A percentile compares a stretch with the other conserved stretches of the same genome.
Evolutionary conservation across 2,329 filamentous ascomycete genomes (phyloP).

Genomic region (Botrytis medusae): DNA sequence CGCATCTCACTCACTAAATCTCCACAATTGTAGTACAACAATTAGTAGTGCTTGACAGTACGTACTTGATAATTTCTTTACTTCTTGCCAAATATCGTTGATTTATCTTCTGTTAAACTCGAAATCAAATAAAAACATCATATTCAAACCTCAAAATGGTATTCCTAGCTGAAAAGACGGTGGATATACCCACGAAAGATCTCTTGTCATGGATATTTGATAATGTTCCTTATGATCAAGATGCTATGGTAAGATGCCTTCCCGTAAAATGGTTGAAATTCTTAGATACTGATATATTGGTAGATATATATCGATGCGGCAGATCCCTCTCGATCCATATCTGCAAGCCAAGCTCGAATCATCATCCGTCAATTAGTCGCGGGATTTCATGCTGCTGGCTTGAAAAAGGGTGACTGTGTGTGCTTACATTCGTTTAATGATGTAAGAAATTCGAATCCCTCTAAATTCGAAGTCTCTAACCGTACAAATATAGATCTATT

Average conservation of each 20-base stretch:
- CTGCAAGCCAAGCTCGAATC: constrained; percentile 32
- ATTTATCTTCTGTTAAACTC: background rate
- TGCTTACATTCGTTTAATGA: constrained; percentile 39
- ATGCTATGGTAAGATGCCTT: constrained; percentile 19
- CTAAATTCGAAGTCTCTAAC: background rate
- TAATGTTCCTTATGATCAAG: constrained; percentile 28
- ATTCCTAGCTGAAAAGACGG: constrained; percentile 20
- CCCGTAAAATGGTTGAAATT: background rate
- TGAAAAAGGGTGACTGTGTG: constrained; percentile 37
- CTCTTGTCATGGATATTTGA: constrained; percentile 36
- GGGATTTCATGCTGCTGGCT: constrained; percentile 33
- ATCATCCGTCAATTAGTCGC: constrained; percentile 35
- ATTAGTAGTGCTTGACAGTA: background rate
- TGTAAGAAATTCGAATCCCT: constrained; percentile 23
- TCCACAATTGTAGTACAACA: background rate
- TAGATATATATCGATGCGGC: constrained; percentile 37
- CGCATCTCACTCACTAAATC: background rate
- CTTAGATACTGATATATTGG: constrained; percentile 6
- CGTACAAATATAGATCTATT: constrained; percentile 28
- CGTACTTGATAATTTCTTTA: background rate
- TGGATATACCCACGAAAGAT: constrained; percentile 31
- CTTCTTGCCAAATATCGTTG: background rate
- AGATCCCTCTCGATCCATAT: constrained; percentile 31
- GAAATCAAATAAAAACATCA: background rate
- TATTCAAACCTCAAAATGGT: constrained; percentile 5